phyloP scores from a whole-genome alignment of 2,329 filamentous ascomycete genomes.

The Xylaria multiplex region DNA sequence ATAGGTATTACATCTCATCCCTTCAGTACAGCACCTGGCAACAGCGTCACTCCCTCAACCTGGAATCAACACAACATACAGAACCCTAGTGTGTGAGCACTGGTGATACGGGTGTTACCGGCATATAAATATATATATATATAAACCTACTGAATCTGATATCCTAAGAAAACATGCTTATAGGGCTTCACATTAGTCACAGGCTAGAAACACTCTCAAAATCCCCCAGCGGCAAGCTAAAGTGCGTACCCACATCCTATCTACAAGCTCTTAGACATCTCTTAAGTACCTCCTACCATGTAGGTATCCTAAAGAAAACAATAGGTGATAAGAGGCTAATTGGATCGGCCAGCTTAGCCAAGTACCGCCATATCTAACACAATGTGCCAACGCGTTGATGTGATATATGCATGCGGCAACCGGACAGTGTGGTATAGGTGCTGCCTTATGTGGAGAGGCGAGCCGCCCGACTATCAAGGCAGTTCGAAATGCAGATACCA shows the following conservation, averaged over 20 bases:
- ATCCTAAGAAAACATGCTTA: not conserved
- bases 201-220: not conserved
- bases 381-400: not conserved
- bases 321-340: not conserved
- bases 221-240: not conserved
- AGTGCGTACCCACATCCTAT: not conserved
- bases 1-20: no score
- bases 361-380: not conserved
- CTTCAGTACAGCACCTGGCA: no score
- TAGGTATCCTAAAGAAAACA: not conserved
- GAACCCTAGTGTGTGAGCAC: not conserved
- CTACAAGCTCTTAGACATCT: not conserved
- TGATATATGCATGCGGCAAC: not conserved
- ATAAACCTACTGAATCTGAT: not conserved
- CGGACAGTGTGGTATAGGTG: not conserved
- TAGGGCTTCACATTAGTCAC: not conserved
- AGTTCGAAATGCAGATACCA: not conserved
- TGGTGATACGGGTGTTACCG: constrained; percentile 1
- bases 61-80: not conserved
- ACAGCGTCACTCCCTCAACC: no score
- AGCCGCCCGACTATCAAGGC: not conserved
- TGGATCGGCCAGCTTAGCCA: not conserved
- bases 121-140: not conserved
- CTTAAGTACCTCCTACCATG: not conserved
- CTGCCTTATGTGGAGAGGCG: not conserved